These are phyloP conservation scores for Alternaria sp. DNA, from an alignment of 2,329 filamentous ascomycete genomes.

Conservation along the genomic window DNA sequence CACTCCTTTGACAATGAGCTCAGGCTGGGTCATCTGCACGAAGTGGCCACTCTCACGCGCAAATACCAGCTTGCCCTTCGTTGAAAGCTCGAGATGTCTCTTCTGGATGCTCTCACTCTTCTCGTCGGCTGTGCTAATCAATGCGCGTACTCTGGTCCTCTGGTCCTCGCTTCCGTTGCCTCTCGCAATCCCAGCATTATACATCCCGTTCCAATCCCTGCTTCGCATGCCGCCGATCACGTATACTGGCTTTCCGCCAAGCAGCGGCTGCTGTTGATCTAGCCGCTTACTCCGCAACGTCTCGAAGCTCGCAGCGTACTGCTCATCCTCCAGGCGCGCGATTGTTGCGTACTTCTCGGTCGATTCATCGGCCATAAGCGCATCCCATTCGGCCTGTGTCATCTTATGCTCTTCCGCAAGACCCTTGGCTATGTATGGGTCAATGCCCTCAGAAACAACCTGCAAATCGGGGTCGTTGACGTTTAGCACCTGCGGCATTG, in stretches of 20 bases:
- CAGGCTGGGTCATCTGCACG: neutral
- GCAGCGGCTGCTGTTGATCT: conserved; percentile 1
- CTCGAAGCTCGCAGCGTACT: conserved; percentile 34
- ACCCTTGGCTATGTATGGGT: neutral
- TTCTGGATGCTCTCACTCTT: conserved; percentile 41
- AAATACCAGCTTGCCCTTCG: neutral
- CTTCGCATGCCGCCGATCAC: neutral
- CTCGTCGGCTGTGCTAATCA: conserved; percentile 37
- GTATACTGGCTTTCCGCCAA: neutral
- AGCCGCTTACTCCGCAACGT: conserved; percentile 40
- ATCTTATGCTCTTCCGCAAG: conserved; percentile 24
- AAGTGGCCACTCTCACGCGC: neutral
- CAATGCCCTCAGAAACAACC: neutral
- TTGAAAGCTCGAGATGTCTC: conserved; percentile 31
- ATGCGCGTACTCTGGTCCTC: conserved; percentile 34
- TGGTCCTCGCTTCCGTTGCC: conserved; percentile 48
- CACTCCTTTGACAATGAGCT: neutral
- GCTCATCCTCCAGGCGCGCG: conserved; percentile 20
- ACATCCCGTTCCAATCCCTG: conserved; percentile 32
- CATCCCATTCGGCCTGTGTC: conserved; percentile 28
- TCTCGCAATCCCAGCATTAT: conserved; percentile 40
- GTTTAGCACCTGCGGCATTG: conserved; percentile 18
- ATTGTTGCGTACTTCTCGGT: conserved; percentile 21
- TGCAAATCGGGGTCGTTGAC: conserved; percentile 21
- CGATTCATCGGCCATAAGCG: conserved; percentile 20